These are phyloP conservation scores for Pulveroboletus sp. DNA, from an alignment of 768 basidiomycete genomes.

Conservation along the genomic window DNA sequence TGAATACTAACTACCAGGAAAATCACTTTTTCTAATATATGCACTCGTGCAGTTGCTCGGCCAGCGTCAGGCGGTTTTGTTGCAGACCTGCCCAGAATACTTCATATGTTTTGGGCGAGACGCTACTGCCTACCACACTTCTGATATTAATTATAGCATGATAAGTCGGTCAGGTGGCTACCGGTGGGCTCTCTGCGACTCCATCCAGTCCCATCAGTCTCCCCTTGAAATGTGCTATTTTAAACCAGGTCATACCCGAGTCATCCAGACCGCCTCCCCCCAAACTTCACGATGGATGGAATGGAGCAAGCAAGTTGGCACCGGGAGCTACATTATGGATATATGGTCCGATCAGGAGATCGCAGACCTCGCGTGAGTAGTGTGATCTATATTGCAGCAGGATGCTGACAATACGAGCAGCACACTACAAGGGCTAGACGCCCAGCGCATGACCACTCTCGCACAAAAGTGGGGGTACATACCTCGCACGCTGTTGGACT, in stretches of 20 bases:
- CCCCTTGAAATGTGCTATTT: background rate
- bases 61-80: background rate
- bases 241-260: background rate
- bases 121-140: background rate
- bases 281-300: background rate
- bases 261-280: background rate
- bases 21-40: background rate
- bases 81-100: background rate
- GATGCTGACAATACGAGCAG: background rate
- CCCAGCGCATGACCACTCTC: background rate
- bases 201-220: background rate
- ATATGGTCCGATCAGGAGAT: conserved; percentile 2
- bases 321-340: background rate
- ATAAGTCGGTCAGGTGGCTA: no score
- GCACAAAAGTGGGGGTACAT: background rate
- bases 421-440: background rate
- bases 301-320: background rate
- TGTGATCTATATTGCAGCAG: background rate
- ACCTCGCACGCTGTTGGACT: background rate
- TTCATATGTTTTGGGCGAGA: background rate
- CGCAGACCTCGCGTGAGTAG: background rate
- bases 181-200: conserved; percentile 1
- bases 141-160: background rate
- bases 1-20: background rate
- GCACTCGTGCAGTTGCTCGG: background rate